Evolutionary conservation across 768 basidiomycete genomes (phyloP), one percentile per base, ranked within the genome.

Genomic region (Sporobolomyces phaffii): DNA sequence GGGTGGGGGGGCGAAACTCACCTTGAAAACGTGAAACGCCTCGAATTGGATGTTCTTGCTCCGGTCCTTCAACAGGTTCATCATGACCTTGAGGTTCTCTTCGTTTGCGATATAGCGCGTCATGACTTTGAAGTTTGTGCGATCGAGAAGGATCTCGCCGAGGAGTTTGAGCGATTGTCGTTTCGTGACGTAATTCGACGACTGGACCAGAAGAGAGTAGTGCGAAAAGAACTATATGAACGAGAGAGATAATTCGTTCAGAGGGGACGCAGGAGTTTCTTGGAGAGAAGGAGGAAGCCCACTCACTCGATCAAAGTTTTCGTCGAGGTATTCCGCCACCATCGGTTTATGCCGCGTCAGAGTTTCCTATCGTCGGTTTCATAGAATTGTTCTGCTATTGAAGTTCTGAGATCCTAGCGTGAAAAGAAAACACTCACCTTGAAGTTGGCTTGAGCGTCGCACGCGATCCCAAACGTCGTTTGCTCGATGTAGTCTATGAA

Each of bases 21-120:
- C 94, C 85, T 98, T 99, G 84, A 99, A 99, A 43, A 99, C 96
- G 75, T 99, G 96, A 80, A 99, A 99, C 4, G 96, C 94, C 77
- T 99, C 96, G 63, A 98, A 99, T 78, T 99, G 96, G 50, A 99
- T 98, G 78, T 99, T 99, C 83, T 91, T 90, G 83, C 93, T 97
- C 84, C 93, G 96, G 77, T 97, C 91, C 68, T 93, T 84, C 62
- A 99, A 81, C 62, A 98, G 83, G 78, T 98, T 98, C 96, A 99
- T 99, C 91, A 99, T 96, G 87, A 94, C 90, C 86, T 98, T 97
- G 70, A 99, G 83, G 77, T 98, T 99, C 33, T 86, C 87, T 76
- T 97, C 96, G 75, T 87, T 87, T 13, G 90, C 85, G 73, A 99
- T 99, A 77, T 98, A 99, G 10, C 87, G 84, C 0, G 96, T 98